A percentile compares a stretch with the other conserved stretches of the same genome.
Evolutionary conservation across 2,329 filamentous ascomycete genomes (phyloP).

Genomic region (Hymenoscyphus scutula): DNA sequence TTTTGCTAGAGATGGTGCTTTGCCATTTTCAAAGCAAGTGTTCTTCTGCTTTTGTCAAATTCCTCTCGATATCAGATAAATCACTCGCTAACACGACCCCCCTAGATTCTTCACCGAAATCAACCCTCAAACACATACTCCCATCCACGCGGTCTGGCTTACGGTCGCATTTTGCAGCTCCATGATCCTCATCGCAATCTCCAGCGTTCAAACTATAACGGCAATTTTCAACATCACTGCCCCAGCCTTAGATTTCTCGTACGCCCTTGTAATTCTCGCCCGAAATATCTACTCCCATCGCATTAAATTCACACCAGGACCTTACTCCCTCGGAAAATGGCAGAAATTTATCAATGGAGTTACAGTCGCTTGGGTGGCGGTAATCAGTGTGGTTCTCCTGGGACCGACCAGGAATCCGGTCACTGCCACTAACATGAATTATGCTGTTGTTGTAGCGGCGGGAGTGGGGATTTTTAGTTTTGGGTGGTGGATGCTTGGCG

Average conservation of each 20-base stretch:
- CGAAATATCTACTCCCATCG: slow-evolving; percentile 27
- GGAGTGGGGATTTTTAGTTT: slow-evolving; percentile 50
- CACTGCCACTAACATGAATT: slow-evolving; percentile 51
- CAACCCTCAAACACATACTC: slow-evolving; percentile 54
- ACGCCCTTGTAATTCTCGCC: slow-evolving; percentile 60
- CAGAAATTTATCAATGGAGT: slow-evolving; percentile 53
- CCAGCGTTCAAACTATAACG: slow-evolving; percentile 48
- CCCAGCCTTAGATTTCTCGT: slow-evolving; percentile 50
- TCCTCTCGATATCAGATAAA: background rate
- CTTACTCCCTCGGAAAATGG: slow-evolving; percentile 56
- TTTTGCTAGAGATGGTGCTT: slow-evolving; percentile 56
- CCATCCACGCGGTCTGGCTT: slow-evolving; percentile 62
- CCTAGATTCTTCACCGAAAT: slow-evolving; percentile 50
- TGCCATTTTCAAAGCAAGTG: slow-evolving; percentile 56
- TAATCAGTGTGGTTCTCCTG: slow-evolving; percentile 61
- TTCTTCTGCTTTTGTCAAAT: background rate
- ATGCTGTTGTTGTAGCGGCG: slow-evolving; percentile 45
- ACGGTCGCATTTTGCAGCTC: slow-evolving; percentile 56
- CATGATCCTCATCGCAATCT: slow-evolving; percentile 52
- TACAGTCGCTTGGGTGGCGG: slow-evolving; percentile 58
- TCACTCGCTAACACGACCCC: background rate
- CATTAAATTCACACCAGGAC: slow-evolving; percentile 41
- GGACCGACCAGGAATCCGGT: slow-evolving; percentile 49
- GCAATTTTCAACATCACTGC: slow-evolving; percentile 54
- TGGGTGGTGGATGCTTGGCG: slow-evolving; percentile 44